These are phyloP conservation scores for Tricholoma sp. DNA, from an alignment of 768 basidiomycete species.

Conservation along the genomic window DNA sequence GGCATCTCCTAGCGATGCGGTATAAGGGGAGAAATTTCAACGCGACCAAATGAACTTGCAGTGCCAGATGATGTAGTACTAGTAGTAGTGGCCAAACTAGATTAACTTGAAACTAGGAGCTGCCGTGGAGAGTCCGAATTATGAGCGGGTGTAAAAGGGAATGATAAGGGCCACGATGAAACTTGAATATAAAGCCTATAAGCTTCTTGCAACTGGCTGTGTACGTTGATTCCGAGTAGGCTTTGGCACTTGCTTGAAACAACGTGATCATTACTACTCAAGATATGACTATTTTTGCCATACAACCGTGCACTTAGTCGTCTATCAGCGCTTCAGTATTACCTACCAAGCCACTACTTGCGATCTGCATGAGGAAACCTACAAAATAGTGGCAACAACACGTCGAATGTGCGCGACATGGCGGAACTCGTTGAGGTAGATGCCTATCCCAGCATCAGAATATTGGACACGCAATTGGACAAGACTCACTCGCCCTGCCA, in stretches of 20 bases:
- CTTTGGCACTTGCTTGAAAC: no score
- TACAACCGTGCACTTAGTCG: no score
- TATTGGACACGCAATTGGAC: not conserved
- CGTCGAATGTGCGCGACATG: slow-evolving; percentile 58
- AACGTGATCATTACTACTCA: no score
- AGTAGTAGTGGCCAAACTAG: not conserved
- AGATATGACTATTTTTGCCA: no score
- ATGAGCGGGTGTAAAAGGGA: no score
- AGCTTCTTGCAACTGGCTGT: no score
- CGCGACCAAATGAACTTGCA: not conserved
- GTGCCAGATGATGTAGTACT: not conserved
- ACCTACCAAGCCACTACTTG: no score
- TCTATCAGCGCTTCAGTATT: no score
- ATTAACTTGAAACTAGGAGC: no score
- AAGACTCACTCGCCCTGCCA: slow-evolving; percentile 69
- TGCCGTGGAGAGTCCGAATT: no score
- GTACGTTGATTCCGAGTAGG: no score
- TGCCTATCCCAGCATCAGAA: slow-evolving; percentile 39
- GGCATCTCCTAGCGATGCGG: slow-evolving; percentile 50
- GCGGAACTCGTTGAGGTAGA: slow-evolving; percentile 86
- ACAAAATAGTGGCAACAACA: slow-evolving; percentile 82
- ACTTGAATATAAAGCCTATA: not conserved
- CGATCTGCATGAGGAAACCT: no score
- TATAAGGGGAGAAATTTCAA: not conserved
- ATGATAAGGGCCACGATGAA: not conserved